A percentile compares a stretch with the other conserved stretches of the same genome.
Conservation (phyloP, 768 basidiomycete species). For the Phlebiopsis gigantea region DNA sequence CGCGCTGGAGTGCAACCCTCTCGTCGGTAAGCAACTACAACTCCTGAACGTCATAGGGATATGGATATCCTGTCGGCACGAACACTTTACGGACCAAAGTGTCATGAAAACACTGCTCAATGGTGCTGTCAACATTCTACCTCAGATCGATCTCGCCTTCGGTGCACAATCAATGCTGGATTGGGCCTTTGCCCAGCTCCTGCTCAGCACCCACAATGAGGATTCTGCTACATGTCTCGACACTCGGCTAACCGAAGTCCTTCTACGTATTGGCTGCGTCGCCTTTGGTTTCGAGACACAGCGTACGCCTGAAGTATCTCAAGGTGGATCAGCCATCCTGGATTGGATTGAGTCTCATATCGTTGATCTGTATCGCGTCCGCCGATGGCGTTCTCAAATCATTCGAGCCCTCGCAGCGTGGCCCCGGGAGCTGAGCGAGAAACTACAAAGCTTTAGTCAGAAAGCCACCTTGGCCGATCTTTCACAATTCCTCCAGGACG, state of each 20-base stretch:
- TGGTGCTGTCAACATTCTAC: conserved; percentile 59
- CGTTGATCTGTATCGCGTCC: conserved; percentile 33
- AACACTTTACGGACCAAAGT: conserved; percentile 49
- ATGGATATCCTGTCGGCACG: conserved; percentile 59
- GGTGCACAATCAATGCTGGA: conserved; percentile 73
- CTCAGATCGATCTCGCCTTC: conserved; percentile 60
- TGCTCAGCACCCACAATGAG: conserved; percentile 34
- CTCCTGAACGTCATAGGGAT: conserved; percentile 67
- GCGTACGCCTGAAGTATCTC: conserved; percentile 25
- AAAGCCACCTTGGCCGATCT: conserved; percentile 42
- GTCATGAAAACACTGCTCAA: conserved; percentile 67
- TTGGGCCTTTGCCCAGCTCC: conserved; percentile 51
- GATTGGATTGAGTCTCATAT: conserved; percentile 61
- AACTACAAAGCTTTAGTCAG: conserved; percentile 40
- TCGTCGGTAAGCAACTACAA: conserved; percentile 82
- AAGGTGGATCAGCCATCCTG: conserved; percentile 44
- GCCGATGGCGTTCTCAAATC: conserved; percentile 37
- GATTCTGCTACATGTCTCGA: conserved; percentile 31
- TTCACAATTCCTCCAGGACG: conserved; percentile 51
- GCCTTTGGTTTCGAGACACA: conserved; percentile 48
- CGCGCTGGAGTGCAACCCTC: conserved; percentile 54
- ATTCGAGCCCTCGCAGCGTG: conserved; percentile 64
- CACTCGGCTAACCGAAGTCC: conserved; percentile 52
- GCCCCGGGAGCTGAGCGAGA: conserved; percentile 57
- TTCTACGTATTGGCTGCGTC: conserved; percentile 63